Base-by-base conservation (phyloP, 257 asterid species). In the Echium plantagineum region DNA sequence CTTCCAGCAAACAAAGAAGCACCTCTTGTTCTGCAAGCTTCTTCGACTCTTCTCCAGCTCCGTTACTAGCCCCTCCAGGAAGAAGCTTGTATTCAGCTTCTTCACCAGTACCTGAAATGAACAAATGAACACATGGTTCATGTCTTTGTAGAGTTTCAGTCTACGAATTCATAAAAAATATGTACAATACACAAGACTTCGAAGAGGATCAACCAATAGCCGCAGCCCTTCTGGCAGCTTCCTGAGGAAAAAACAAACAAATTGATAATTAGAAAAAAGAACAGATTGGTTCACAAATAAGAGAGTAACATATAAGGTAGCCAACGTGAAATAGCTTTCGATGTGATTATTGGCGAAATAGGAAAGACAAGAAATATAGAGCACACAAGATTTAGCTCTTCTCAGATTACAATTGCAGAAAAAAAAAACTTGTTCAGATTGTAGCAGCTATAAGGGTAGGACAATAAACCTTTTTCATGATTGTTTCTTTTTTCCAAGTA, bases 401-500 rank as follows among this genome's bases (percentile, higher is more conserved):
- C n/a, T 16, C 20, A 52, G 56, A 20, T 52, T 16, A 52, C 19
- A 52, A 18, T 16, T 52, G 0, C 19, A 52, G 7, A 52, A 24
- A 1, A 24, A n/a, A 4, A 9, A 20, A 55, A 30, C 59, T 10
- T 20, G 21, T 55, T 7, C 18, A 9, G 13, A 52, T 7, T 56
- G 3, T 56, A 16, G 16, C 32, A 21, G 31, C 38, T 12, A 15
- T 10, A 21, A 56, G 17, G 22, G 19, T 22, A 26, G 17, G 31
- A 56, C 38, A 10, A 31, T 26, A 15, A 32, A 81, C 98, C 95
- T 82, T 82, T 75, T 82, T 88, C 77, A 81, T 68, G 55, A 91
- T 73, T 31, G 94, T 88, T 77, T 91, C 96, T 64, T 85, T 85
- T 70, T 82, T 88, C 98, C 98, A 91, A 21, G 96, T 91, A 46